Evolutionary conservation across 177 flowering plant genomes (phyloP), one percentile per base, ranked within the genome.

Genomic region (Telopea speciosissima): DNA sequence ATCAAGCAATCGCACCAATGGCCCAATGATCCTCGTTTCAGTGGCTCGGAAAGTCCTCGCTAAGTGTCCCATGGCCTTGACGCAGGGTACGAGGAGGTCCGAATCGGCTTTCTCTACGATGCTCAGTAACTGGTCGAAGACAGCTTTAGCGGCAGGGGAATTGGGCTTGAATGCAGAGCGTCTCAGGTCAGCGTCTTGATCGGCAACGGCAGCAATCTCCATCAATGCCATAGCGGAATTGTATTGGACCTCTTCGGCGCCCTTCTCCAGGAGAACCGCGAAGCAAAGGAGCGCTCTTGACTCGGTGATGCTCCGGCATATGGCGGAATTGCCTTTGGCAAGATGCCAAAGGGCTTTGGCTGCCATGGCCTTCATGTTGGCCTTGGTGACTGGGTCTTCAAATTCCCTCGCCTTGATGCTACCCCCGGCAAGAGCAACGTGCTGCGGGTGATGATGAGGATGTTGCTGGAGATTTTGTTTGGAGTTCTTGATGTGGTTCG

Each of bases 161-260:
- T 84, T 91, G 14, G 97, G 94, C 81, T 89, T 91, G 82, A 91
- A 91, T 3, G 94, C 89, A 0, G 88, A 78, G 21, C 86, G 85
- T 60, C 97, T 76, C 44, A 91, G 64, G 1, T 91, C 94, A 1
- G 94, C 1, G 45, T 85, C 80, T 56, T 86, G 77, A 74, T 89
- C 92, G 0, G 92, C 97, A 16, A 91, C 92, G 0, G 83, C 84
- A 2, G 90, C 74, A 71, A 91, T 89, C 72, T 89, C 97, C 89
- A 82, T 82, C 72, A 91, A 42, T n/a, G 97, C 94, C 91, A 87
- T 83, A 19, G 92, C 91, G 0, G 92, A 91, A 71, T 87, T 80
- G 72, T 60, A 79, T 66, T 81, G 81, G 10, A 91, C 90, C 0
- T 89, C 92, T 0, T 84, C 90, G 16, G 79, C 64, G 19, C 94